Evolutionary conservation across 768 basidiomycete species (phyloP).

Genomic region (Agaricus sinodeliciosus): DNA sequence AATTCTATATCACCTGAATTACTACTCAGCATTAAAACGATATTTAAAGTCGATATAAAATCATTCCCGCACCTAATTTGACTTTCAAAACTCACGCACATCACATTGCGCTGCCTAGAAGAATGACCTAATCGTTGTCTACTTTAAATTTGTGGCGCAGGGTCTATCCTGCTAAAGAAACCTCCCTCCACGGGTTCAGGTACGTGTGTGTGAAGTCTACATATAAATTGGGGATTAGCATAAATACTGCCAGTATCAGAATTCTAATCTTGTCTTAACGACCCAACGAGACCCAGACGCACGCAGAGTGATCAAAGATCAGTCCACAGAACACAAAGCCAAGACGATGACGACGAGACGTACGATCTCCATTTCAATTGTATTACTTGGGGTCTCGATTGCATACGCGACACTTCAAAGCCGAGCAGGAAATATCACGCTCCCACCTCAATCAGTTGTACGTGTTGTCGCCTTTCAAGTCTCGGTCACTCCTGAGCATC

Average conservation of each 20-base stretch:
- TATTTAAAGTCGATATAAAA: no score
- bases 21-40: no score
- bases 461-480: constrained; percentile 3
- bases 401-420: not conserved
- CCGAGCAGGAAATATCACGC: not conserved
- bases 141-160: no score
- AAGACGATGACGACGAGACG: not conserved
- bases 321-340: not conserved
- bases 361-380: not conserved
- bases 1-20: no score
- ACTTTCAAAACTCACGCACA: no score
- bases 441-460: constrained; percentile 27
- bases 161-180: no score
- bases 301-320: not conserved
- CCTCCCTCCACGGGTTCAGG: not conserved
- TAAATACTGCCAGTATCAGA: not conserved
- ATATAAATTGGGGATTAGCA: not conserved
- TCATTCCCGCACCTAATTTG: no score
- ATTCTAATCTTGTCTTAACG: not conserved
- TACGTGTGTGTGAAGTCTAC: constrained; percentile 1
- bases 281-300: not conserved
- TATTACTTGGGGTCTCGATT: not conserved
- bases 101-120: no score
- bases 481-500: not conserved
- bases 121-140: no score